Percentiles rank a stretch among this genome's conserved stretches.
These are phyloP conservation scores for Russula foetens DNA, from an alignment of 768 basidiomycete species.

Conservation along the genomic window DNA sequence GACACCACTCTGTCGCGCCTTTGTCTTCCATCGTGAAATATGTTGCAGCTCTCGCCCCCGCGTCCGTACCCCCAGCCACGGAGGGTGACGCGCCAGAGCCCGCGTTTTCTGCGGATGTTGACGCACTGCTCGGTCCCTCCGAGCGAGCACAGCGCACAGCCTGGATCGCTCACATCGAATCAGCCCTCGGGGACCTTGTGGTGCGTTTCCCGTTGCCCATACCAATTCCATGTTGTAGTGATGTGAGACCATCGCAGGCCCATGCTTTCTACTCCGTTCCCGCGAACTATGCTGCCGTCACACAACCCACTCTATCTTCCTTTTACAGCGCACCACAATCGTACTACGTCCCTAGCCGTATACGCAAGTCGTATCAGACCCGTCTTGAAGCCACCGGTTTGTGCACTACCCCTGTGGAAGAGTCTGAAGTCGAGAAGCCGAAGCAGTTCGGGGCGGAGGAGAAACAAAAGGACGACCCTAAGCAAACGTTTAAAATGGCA, in stretches of 20 bases:
- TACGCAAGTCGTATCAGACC: slow-evolving; percentile 47
- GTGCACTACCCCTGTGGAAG: slow-evolving; percentile 41
- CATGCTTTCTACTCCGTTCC: slow-evolving; percentile 54
- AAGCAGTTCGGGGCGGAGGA: slow-evolving; percentile 27
- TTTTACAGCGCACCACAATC: slow-evolving; percentile 59
- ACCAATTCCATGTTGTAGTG: background rate
- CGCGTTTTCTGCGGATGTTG: slow-evolving; percentile 34
- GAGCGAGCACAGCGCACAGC: slow-evolving; percentile 52
- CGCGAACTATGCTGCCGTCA: slow-evolving; percentile 55
- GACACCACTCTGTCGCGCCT: slow-evolving; percentile 39
- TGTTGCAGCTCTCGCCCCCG: slow-evolving; percentile 41
- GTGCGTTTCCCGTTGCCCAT: slow-evolving; percentile 36
- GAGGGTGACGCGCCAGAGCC: slow-evolving; percentile 10
- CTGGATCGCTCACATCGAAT: slow-evolving; percentile 58
- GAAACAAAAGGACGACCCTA: slow-evolving; percentile 27
- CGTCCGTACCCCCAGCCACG: slow-evolving; percentile 24
- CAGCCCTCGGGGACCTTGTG: slow-evolving; percentile 59
- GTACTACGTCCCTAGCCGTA: slow-evolving; percentile 62
- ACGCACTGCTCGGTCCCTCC: slow-evolving; percentile 35
- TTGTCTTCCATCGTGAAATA: slow-evolving; percentile 60
- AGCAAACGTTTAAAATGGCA: slow-evolving; percentile 38
- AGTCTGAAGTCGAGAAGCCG: slow-evolving; percentile 39
- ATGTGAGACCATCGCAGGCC: slow-evolving; percentile 34
- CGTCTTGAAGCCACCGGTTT: slow-evolving; percentile 57
- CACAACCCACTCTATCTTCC: slow-evolving; percentile 44